Evolutionary conservation across 257 asterid genomes (phyloP).

Genomic region (Solanum virginianum): DNA sequence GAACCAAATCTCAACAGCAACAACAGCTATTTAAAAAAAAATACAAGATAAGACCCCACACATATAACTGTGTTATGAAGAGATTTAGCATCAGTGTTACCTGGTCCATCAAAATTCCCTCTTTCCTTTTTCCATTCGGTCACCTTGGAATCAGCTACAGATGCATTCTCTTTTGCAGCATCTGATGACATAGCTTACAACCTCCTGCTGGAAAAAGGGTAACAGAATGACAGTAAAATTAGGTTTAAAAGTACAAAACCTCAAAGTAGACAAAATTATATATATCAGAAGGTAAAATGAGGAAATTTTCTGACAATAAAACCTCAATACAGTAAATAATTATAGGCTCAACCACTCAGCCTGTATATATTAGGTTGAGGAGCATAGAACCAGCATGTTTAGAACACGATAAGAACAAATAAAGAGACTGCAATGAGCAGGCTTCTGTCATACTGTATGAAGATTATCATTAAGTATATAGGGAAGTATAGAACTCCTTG

Average conservation of each 20-base stretch:
- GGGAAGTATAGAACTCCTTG: background rate
- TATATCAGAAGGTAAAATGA: background rate
- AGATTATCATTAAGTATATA: background rate
- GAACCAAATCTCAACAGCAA: background rate
- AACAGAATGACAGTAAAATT: background rate
- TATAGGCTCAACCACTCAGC: background rate
- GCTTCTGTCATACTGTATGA: background rate
- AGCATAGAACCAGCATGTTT: background rate
- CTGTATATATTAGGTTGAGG: background rate
- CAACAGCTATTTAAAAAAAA: background rate
- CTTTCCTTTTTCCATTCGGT: slow-evolving; percentile 32
- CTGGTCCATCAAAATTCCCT: slow-evolving; percentile 37
- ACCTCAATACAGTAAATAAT: background rate
- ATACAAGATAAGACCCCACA: background rate
- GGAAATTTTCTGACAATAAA: background rate
- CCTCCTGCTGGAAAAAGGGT: background rate
- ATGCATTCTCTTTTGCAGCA: slow-evolving; percentile 34
- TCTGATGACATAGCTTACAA: slow-evolving; percentile 38
- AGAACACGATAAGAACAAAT: background rate
- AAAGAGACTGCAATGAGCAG: background rate
- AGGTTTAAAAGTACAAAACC: background rate
- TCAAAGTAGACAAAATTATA: background rate
- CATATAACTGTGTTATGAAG: background rate
- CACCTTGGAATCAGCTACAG: slow-evolving; percentile 34
- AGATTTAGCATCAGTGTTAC: slow-evolving; percentile 18